phyloP scores from a whole-genome alignment of 2,329 filamentous ascomycete genomes.

The Rutstroemia sydowiana region DNA sequence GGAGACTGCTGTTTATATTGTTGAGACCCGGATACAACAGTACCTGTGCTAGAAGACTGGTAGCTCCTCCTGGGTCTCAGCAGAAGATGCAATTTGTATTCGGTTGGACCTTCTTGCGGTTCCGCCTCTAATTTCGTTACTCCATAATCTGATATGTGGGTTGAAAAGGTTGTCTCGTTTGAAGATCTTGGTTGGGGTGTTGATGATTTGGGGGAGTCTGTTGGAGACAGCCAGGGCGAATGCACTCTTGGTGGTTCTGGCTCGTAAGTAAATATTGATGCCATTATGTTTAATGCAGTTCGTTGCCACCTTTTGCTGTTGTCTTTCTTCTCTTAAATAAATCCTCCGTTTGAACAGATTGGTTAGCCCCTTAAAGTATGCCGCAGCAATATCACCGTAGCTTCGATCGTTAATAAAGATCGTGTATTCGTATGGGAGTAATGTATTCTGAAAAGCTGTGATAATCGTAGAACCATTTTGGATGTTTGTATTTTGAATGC shows the following conservation, averaged over 20 bases:
- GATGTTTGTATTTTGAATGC: constrained; percentile 9
- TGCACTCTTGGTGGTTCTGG: constrained; percentile 79
- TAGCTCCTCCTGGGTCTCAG: constrained; percentile 72
- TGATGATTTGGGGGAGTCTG: constrained; percentile 29
- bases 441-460: constrained; percentile 32
- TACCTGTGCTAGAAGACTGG: constrained; percentile 59
- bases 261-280: constrained; percentile 94
- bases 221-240: constrained; percentile 75
- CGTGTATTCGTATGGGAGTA: constrained; percentile 43
- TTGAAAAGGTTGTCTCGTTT: constrained; percentile 26
- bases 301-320: background rate
- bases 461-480: constrained; percentile 45
- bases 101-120: constrained; percentile 86
- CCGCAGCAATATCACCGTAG: constrained; percentile 15
- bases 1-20: constrained; percentile 19
- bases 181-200: constrained; percentile 16
- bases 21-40: constrained; percentile 34
- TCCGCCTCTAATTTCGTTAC: constrained; percentile 79
- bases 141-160: constrained; percentile 51
- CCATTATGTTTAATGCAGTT: constrained; percentile 47
- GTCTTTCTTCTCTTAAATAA: background rate
- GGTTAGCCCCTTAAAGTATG: constrained; percentile 1
- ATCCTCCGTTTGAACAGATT: background rate
- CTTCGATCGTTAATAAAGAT: constrained; percentile 33
- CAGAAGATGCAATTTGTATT: constrained; percentile 92